phyloP scores from a whole-genome alignment of 257 asterid genomes.

The Agastache rugosa region DNA sequence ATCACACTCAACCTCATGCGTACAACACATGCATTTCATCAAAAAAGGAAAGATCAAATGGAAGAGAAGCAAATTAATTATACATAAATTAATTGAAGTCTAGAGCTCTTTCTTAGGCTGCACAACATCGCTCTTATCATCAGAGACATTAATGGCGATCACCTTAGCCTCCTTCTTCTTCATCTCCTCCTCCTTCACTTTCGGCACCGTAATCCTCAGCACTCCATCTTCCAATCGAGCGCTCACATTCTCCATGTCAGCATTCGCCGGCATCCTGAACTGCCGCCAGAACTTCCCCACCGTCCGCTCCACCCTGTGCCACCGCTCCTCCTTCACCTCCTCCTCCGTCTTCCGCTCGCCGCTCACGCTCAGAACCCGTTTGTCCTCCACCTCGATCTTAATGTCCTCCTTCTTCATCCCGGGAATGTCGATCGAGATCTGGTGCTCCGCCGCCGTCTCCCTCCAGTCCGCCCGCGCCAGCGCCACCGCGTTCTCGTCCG shows the following conservation, averaged over 20 bases:
- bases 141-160: too few relatives aligned
- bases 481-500: conserved; percentile 38
- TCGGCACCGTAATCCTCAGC: conserved; percentile 64
- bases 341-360: conserved; percentile 77
- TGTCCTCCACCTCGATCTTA: conserved; percentile 69
- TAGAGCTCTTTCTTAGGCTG: conserved; percentile 43
- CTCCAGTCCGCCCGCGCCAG: conserved; percentile 81
- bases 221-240: conserved; percentile 82
- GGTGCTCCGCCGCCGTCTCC: conserved; percentile 66
- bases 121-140: background rate
- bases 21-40: too few relatives aligned
- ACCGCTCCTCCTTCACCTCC: conserved; percentile 67
- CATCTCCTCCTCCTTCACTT: conserved; percentile 56
- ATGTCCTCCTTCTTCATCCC: conserved; percentile 74
- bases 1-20: too few relatives aligned
- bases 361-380: conserved; percentile 58
- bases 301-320: conserved; percentile 84
- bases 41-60: too few relatives aligned
- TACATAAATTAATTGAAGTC: too few relatives aligned
- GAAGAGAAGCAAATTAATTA: too few relatives aligned
- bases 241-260: conserved; percentile 59
- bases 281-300: conserved; percentile 82
- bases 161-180: conserved; percentile 64
- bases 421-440: conserved; percentile 68
- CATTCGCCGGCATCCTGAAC: conserved; percentile 74